These are phyloP conservation scores for Exophiala sp. DNA, from an alignment of 2,329 filamentous ascomycete genomes.

Conservation along the genomic window DNA sequence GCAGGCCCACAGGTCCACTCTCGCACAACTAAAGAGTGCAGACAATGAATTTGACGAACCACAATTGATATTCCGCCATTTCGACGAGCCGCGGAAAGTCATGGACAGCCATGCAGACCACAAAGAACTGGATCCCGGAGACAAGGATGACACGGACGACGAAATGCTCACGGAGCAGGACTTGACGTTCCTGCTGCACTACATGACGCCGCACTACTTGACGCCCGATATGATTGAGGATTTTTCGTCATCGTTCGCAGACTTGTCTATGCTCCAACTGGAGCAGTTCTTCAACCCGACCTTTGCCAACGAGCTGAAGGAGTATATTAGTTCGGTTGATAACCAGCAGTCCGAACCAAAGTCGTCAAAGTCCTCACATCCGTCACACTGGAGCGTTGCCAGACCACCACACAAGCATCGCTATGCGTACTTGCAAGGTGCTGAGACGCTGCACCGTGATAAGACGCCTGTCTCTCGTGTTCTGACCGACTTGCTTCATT, in stretches of 20 bases:
- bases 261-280: slow-evolving; percentile 79
- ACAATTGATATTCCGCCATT: slow-evolving; percentile 55
- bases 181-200: slow-evolving; percentile 84
- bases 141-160: slow-evolving; percentile 44
- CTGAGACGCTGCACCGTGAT: slow-evolving; percentile 35
- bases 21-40: slow-evolving; percentile 87
- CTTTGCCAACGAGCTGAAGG: slow-evolving; percentile 68
- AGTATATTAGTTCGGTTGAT: slow-evolving; percentile 68
- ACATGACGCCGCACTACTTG: slow-evolving; percentile 84
- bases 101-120: slow-evolving; percentile 35
- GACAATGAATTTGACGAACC: slow-evolving; percentile 80
- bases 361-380: slow-evolving; percentile 32
- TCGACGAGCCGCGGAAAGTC: slow-evolving; percentile 33
- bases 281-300: slow-evolving; percentile 73
- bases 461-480: slow-evolving; percentile 70
- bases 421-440: slow-evolving; percentile 62
- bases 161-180: slow-evolving; percentile 71
- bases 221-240: slow-evolving; percentile 87
- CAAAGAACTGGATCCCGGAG: slow-evolving; percentile 30
- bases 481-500: slow-evolving; percentile 77
- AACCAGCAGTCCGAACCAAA: slow-evolving; percentile 39
- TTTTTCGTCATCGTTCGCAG: slow-evolving; percentile 72
- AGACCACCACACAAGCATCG: slow-evolving; percentile 93
- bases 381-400: slow-evolving; percentile 66
- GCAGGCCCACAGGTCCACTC: slow-evolving; percentile 80